Evolutionary conservation across 768 basidiomycete genomes (phyloP).

Genomic region (Leccinum subgranulosum): DNA sequence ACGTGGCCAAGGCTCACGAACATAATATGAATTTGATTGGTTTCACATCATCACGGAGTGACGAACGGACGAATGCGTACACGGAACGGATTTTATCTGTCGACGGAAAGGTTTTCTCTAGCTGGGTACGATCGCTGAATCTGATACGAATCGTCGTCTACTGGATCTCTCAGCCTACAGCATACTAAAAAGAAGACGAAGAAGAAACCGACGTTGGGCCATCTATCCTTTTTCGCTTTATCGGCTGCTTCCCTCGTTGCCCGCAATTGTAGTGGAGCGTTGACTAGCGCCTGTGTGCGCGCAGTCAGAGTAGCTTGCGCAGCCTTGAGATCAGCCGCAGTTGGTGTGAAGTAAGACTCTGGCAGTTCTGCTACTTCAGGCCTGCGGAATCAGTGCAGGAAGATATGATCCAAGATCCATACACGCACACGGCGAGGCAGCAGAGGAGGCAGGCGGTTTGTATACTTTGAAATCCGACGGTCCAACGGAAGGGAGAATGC

Average conservation of each 20-base stretch:
- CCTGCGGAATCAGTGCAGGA: constrained; percentile 1
- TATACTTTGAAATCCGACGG: constrained; percentile 46
- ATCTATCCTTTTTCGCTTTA: constrained; percentile 59
- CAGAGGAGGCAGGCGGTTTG: constrained; percentile 38
- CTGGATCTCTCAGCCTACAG: constrained; percentile 18
- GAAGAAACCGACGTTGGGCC: constrained; percentile 57
- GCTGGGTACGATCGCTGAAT: constrained; percentile 77
- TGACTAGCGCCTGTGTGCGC: constrained; percentile 56
- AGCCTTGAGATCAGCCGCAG: constrained; percentile 63
- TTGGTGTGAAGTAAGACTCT: constrained; percentile 74
- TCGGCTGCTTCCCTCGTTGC: constrained; percentile 59
- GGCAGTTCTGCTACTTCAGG: constrained; percentile 48
- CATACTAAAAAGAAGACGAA: not conserved
- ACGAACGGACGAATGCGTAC: constrained; percentile 78
- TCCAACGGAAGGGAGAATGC: not conserved
- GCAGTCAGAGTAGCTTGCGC: constrained; percentile 63
- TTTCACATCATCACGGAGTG: constrained; percentile 71
- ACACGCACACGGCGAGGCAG: constrained; percentile 34
- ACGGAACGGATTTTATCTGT: constrained; percentile 76
- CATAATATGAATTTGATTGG: constrained; percentile 83
- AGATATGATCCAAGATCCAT: not conserved
- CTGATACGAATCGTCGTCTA: constrained; percentile 81
- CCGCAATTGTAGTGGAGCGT: constrained; percentile 71
- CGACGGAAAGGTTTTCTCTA: constrained; percentile 78
- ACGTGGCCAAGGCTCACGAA: constrained; percentile 36